A percentile compares a stretch with the other conserved stretches of the same genome.
Evolutionary conservation across 106 monocot species (phyloP).

Genomic region (Allium cepa): DNA sequence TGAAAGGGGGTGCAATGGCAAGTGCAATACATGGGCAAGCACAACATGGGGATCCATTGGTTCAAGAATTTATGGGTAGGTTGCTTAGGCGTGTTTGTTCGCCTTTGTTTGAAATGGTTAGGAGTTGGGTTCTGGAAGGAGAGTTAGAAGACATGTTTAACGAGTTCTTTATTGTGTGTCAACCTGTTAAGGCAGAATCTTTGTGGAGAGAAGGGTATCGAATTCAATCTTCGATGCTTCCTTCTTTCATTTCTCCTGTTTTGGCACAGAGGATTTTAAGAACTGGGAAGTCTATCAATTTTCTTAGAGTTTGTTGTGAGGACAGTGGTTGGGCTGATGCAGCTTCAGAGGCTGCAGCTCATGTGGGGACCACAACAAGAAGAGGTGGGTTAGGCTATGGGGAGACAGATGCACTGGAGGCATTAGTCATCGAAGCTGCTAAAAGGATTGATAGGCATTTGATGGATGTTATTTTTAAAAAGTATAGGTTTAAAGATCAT

Average conservation of each 20-base stretch:
- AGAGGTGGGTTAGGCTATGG: slow-evolving; percentile 84
- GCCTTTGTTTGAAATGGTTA: slow-evolving; percentile 92
- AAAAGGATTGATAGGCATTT: slow-evolving; percentile 78
- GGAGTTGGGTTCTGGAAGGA: slow-evolving; percentile 89
- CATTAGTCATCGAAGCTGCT: slow-evolving; percentile 77
- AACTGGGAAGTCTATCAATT: slow-evolving; percentile 97
- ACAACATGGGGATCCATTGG: slow-evolving; percentile 80
- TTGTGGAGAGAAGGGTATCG: slow-evolving; percentile 89
- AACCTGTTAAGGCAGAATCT: slow-evolving; percentile 81
- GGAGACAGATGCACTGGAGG: slow-evolving; percentile 73
- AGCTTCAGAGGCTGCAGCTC: slow-evolving; percentile 58
- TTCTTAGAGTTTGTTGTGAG: slow-evolving; percentile 91
- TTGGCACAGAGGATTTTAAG: slow-evolving; percentile 83
- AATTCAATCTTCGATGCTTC: slow-evolving; percentile 83
- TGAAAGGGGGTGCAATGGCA: slow-evolving; percentile 94
- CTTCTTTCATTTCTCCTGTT: slow-evolving; percentile 73
- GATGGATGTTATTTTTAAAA: slow-evolving; percentile 70
- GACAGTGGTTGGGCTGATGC: slow-evolving; percentile 89
- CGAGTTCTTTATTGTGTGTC: slow-evolving; percentile 79
- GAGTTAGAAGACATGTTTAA: slow-evolving; percentile 81
- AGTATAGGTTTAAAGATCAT: slow-evolving; percentile 84
- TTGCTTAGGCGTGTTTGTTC: slow-evolving; percentile 77
- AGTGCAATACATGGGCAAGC: slow-evolving; percentile 74
- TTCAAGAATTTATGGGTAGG: slow-evolving; percentile 84
- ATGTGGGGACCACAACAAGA: slow-evolving; percentile 73